phyloP scores from a whole-genome alignment of 2,329 filamentous ascomycete species.

The Fusarium falciforme region DNA sequence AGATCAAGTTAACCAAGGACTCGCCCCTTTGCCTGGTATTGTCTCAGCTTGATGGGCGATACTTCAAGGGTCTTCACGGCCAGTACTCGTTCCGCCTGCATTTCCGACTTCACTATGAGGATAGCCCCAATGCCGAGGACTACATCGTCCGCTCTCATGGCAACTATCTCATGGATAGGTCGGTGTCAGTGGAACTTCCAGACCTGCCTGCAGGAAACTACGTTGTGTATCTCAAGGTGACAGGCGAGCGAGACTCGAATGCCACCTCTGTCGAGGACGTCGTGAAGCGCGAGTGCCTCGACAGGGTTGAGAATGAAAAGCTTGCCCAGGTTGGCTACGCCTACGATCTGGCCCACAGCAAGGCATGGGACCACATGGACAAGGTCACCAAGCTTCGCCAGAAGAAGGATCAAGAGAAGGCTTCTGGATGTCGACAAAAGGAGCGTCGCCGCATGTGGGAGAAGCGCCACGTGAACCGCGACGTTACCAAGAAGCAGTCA shows the following conservation, averaged over 20 bases:
- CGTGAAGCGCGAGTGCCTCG: constrained; percentile 62
- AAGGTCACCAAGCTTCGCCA: constrained; percentile 62
- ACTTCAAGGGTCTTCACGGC: constrained; percentile 70
- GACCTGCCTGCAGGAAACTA: constrained; percentile 68
- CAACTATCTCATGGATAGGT: constrained; percentile 68
- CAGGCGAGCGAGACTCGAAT: constrained; percentile 59
- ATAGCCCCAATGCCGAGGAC: constrained; percentile 64
- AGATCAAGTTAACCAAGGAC: constrained; percentile 65
- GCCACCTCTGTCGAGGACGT: constrained; percentile 65
- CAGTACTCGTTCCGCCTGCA: constrained; percentile 65
- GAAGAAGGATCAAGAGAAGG: constrained; percentile 62
- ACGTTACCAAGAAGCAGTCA: constrained; percentile 55
- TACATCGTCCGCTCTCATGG: constrained; percentile 70
- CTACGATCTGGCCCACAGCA: constrained; percentile 71
- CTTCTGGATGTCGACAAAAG: constrained; percentile 57
- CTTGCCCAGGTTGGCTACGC: constrained; percentile 67
- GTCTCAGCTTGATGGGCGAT: constrained; percentile 71
- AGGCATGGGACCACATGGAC: constrained; percentile 63
- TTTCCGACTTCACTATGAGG: constrained; percentile 62
- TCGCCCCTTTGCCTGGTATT: constrained; percentile 70
- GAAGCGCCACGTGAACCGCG: constrained; percentile 57
- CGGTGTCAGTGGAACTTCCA: constrained; percentile 67
- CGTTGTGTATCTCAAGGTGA: constrained; percentile 66
- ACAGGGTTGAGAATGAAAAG: constrained; percentile 66
- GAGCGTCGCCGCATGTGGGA: constrained; percentile 63